phyloP scores from a whole-genome alignment of 2,329 filamentous ascomycete species.

The Venturia effusa region DNA sequence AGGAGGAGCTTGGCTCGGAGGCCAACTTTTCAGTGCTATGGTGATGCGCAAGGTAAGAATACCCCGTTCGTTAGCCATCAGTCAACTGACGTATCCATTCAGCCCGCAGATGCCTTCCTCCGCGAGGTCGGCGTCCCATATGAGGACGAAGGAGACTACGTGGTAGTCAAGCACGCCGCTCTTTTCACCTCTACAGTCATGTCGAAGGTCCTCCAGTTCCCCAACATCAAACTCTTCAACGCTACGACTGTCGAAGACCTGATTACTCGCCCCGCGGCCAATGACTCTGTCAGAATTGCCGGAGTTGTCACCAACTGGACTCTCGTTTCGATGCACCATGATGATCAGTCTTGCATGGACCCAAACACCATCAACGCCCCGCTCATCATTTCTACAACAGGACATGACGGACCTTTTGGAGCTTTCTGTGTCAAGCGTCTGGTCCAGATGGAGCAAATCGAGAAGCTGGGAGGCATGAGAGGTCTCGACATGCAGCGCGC shows the following conservation, averaged over 20 bases:
- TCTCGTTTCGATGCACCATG: slow-evolving; percentile 75
- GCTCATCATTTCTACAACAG: slow-evolving; percentile 78
- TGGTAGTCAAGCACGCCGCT: slow-evolving; percentile 48
- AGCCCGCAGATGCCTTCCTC: slow-evolving; percentile 74
- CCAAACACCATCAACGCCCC: slow-evolving; percentile 94
- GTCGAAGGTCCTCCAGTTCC: slow-evolving; percentile 70
- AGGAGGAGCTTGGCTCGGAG: slow-evolving; percentile 85
- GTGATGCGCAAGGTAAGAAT: slow-evolving; percentile 61
- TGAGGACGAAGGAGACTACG: slow-evolving; percentile 79
- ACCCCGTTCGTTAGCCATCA: background rate
- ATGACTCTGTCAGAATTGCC: slow-evolving; percentile 56
- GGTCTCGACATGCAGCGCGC: slow-evolving; percentile 86
- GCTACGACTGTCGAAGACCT: slow-evolving; percentile 86
- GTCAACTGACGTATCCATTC: background rate
- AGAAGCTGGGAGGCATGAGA: slow-evolving; percentile 82
- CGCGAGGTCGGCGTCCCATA: slow-evolving; percentile 67
- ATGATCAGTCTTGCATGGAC: slow-evolving; percentile 92
- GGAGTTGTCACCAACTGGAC: slow-evolving; percentile 97
- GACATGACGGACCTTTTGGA: slow-evolving; percentile 83
- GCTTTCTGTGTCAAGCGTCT: slow-evolving; percentile 87
- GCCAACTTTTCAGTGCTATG: slow-evolving; percentile 92
- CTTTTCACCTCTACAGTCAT: slow-evolving; percentile 85
- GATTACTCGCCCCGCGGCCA: slow-evolving; percentile 60
- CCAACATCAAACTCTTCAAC: slow-evolving; percentile 95
- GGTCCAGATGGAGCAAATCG: slow-evolving; percentile 74